Base-by-base conservation (phyloP, 129 eudicot genomes). In the Lactuca saligna region DNA sequence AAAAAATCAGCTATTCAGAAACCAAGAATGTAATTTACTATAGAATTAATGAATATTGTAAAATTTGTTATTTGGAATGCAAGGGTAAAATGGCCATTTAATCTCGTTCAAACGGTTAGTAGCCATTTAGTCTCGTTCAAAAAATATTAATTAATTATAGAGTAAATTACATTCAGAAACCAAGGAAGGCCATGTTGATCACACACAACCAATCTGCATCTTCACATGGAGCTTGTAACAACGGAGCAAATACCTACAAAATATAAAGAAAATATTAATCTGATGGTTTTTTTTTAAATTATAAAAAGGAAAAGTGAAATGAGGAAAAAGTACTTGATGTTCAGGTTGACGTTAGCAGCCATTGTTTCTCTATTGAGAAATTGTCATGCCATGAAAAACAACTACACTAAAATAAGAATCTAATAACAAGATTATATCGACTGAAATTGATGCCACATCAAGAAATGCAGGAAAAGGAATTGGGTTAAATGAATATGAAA, bases 101-200 rank as follows among this genome's bases (percentile, higher is more conserved):
- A n/a, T n/a, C n/a, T n/a, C n/a, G n/a, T n/a, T n/a, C n/a, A n/a
- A n/a, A n/a, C n/a, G n/a, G n/a, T n/a, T n/a, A n/a, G n/a, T n/a
- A n/a, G n/a, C n/a, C n/a, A n/a, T n/a, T n/a, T n/a, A n/a, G n/a
- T n/a, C n/a, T n/a, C n/a, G n/a, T n/a, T n/a, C n/a, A n/a, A n/a
- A n/a, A n/a, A n/a, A n/a, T n/a, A n/a, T n/a, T n/a, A n/a, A n/a
- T n/a, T n/a, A n/a, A n/a, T n/a, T n/a, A n/a, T n/a, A n/a, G n/a
- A n/a, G n/a, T n/a, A n/a, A n/a, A n/a, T n/a, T n/a, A n/a, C n/a
- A n/a, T n/a, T n/a, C n/a, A n/a, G n/a, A n/a, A n/a, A 91, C 97
- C 97, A 87, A 95, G 54, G 97, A 91, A 70, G n/a, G n/a, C 97
- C 97, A 78, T 91, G 97, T 75, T 91, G 97, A 81, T 91, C 97